These are phyloP conservation scores for Fusarium liriodendri DNA, from an alignment of 2,329 filamentous ascomycete genomes.

Conservation along the genomic window DNA sequence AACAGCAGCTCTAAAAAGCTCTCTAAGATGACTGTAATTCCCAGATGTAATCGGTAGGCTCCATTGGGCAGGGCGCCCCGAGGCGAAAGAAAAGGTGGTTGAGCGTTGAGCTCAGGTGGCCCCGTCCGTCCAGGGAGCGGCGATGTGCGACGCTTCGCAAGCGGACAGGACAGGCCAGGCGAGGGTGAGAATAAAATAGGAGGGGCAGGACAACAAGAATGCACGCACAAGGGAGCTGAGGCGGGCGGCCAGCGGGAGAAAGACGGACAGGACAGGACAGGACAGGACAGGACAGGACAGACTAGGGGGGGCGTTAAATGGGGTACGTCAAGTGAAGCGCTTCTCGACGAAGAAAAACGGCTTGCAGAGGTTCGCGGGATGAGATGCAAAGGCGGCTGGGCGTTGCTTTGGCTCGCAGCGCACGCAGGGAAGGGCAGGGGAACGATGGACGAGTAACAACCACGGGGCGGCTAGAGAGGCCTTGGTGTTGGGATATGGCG, in stretches of 20 bases:
- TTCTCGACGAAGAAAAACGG: constrained; percentile 28
- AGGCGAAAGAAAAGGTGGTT: constrained; percentile 8
- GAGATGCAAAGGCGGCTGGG: constrained; percentile 12
- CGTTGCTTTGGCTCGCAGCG: constrained; percentile 16
- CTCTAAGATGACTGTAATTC: constrained; percentile 29
- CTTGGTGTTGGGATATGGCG: constrained; percentile 32
- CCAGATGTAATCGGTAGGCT: constrained; percentile 24
- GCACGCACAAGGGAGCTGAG: constrained; percentile 28
- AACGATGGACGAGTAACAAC: constrained; percentile 24
- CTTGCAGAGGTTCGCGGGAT: constrained; percentile 24
- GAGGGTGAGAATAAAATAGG: constrained; percentile 34
- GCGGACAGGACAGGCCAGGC: constrained; percentile 19
- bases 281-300: not conserved
- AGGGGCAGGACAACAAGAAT: constrained; percentile 31
- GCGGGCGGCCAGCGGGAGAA: constrained; percentile 26
- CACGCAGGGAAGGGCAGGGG: constrained; percentile 5
- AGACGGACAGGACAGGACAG: not conserved
- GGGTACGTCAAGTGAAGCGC: constrained; percentile 18
- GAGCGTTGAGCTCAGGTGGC: constrained; percentile 26
- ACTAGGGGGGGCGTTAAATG: constrained; percentile 21
- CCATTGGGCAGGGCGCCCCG: constrained; percentile 36
- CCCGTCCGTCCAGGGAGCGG: constrained; percentile 17
- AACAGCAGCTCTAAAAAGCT: constrained; percentile 42
- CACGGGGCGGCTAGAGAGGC: constrained; percentile 33
- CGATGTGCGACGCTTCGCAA: constrained; percentile 25